Conservation (phyloP, 2,329 filamentous ascomycete genomes). For the Chlorencoelia australis region DNA sequence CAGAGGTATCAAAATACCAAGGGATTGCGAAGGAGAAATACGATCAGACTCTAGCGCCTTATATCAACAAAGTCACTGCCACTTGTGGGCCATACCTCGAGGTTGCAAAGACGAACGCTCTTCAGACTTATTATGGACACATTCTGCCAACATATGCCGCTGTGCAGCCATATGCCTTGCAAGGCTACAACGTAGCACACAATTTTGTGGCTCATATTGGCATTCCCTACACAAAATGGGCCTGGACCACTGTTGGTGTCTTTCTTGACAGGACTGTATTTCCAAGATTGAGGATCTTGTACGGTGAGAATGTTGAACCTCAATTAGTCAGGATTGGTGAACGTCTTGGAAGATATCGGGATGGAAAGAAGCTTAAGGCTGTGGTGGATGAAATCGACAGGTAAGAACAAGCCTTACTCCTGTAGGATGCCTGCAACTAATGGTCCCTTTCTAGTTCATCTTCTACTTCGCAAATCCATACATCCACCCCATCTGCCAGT, state of each 20-base stretch:
- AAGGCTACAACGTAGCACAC: conserved; percentile 57
- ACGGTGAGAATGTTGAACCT: conserved; percentile 87
- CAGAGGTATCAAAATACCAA: conserved; percentile 60
- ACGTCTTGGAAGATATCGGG: conserved; percentile 65
- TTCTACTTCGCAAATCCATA: conserved; percentile 22
- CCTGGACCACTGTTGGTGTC: conserved; percentile 55
- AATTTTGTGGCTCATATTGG: conserved; percentile 58
- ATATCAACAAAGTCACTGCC: conserved; percentile 53
- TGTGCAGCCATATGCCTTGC: conserved; percentile 63
- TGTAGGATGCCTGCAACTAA: no score
- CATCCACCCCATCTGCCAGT: conserved; percentile 21
- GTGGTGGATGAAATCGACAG: conserved; percentile 44
- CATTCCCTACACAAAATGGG: conserved; percentile 61
- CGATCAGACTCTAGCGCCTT: conserved; percentile 58
- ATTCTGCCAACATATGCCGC: conserved; percentile 66
- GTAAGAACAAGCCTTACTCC: no score
- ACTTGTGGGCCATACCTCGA: conserved; percentile 63
- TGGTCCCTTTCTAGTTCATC: conserved; percentile 21
- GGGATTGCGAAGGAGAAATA: conserved; percentile 55
- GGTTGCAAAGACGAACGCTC: conserved; percentile 49
- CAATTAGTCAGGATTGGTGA: conserved; percentile 89
- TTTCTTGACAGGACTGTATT: conserved; percentile 71
- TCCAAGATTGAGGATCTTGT: conserved; percentile 71
- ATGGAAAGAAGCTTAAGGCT: conserved; percentile 51
- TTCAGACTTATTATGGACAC: conserved; percentile 61